These are phyloP conservation scores for Solanum clarkiae DNA, from an alignment of 257 asterid genomes.

Conservation along the genomic window DNA sequence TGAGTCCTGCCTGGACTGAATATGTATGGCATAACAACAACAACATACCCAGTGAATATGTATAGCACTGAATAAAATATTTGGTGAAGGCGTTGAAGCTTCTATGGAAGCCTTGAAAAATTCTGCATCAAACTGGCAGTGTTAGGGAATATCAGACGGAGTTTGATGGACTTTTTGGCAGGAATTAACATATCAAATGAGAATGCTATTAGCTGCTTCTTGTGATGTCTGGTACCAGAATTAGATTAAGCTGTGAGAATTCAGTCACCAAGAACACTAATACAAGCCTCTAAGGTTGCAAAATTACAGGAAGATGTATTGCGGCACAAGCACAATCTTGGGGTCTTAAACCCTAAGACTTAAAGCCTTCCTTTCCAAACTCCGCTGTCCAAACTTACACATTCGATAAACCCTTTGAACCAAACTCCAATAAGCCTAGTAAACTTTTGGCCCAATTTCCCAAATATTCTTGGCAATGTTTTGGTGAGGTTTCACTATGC, in stretches of 20 bases:
- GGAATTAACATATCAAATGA: not conserved
- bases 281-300: not conserved
- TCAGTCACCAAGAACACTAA: not conserved
- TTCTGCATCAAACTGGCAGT: not conserved
- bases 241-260: not conserved
- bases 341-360: not conserved
- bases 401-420: not conserved
- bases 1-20: not conserved
- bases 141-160: not conserved
- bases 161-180: not conserved
- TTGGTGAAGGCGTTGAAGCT: not conserved
- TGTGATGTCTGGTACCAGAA: not conserved
- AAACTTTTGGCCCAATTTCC: too few relatives aligned
- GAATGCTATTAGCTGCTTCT: not conserved
- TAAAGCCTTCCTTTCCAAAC: not conserved
- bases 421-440: not conserved
- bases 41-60: not conserved
- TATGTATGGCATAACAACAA: not conserved
- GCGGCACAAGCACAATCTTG: not conserved
- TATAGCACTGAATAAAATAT: not conserved
- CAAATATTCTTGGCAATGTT: too few relatives aligned
- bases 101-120: not conserved
- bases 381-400: not conserved
- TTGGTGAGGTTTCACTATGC: too few relatives aligned
- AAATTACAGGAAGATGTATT: not conserved